These are phyloP conservation scores for Solanum hybrid DNA, from an alignment of 305 asterid genomes.

Conservation along the genomic window DNA sequence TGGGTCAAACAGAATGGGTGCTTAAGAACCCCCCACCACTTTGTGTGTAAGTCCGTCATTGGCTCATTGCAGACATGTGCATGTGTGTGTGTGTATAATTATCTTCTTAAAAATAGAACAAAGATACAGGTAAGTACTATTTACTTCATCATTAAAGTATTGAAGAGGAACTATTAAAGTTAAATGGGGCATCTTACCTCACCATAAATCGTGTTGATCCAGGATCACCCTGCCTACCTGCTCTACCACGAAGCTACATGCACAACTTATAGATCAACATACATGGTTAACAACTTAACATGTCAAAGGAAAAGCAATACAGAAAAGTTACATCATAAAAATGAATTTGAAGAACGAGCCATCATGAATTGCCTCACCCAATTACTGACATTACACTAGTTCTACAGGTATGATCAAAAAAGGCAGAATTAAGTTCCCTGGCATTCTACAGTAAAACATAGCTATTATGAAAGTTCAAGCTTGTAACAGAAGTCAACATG, in stretches of 20 bases:
- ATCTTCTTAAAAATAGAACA: neutral
- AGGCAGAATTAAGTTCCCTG: neutral
- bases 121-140: neutral
- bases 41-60: neutral
- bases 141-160: neutral
- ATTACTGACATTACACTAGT: neutral
- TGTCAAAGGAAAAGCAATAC: neutral
- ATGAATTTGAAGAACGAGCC: neutral
- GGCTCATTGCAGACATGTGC: neutral
- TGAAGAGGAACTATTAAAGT: neutral
- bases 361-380: neutral
- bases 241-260: slow-evolving; percentile 92
- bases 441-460: neutral
- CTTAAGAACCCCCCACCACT: neutral
- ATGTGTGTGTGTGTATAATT: neutral
- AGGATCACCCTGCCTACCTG: slow-evolving; percentile 99
- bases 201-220: slow-evolving; percentile 99
- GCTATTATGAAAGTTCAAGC: slow-evolving; percentile 1
- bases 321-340: neutral
- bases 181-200: slow-evolving; percentile 46
- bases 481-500: neutral
- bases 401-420: neutral
- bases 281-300: neutral
- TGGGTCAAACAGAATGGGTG: neutral
- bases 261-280: neutral